Conservation (phyloP, 306 rosid species). For the Prosopis cineraria region DNA sequence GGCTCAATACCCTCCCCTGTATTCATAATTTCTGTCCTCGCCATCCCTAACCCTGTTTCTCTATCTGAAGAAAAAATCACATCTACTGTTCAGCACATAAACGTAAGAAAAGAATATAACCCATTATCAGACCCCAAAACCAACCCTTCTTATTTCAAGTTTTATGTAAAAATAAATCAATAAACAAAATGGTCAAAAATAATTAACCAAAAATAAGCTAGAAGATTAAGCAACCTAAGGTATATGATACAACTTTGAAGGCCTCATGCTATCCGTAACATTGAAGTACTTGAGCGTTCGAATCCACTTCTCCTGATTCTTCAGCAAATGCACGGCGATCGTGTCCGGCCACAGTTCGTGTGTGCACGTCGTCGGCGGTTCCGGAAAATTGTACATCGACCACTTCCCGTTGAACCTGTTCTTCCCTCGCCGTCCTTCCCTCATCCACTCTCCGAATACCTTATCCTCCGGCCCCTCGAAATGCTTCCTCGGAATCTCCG, state of each 20-base stretch:
- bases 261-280: slow-evolving; percentile 59
- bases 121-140: background rate
- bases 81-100: too few relatives aligned
- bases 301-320: slow-evolving; percentile 88
- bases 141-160: background rate
- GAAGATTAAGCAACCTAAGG: slow-evolving; percentile 25
- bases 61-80: background rate
- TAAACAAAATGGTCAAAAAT: slow-evolving; percentile 1
- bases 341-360: slow-evolving; percentile 87
- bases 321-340: slow-evolving; percentile 90
- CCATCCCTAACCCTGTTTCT: background rate
- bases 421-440: slow-evolving; percentile 55
- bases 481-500: slow-evolving; percentile 74
- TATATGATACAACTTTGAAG: slow-evolving; percentile 81
- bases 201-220: background rate
- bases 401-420: slow-evolving; percentile 90
- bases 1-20: background rate
- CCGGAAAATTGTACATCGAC: slow-evolving; percentile 92
- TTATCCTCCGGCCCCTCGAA: slow-evolving; percentile 88
- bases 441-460: slow-evolving; percentile 81
- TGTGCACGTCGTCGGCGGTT: slow-evolving; percentile 71
- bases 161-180: background rate
- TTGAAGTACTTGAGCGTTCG: slow-evolving; percentile 68
- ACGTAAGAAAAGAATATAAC: background rate
- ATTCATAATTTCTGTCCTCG: background rate